phyloP scores from a whole-genome alignment of 345 rosid genomes.

The Theobroma cacao region DNA sequence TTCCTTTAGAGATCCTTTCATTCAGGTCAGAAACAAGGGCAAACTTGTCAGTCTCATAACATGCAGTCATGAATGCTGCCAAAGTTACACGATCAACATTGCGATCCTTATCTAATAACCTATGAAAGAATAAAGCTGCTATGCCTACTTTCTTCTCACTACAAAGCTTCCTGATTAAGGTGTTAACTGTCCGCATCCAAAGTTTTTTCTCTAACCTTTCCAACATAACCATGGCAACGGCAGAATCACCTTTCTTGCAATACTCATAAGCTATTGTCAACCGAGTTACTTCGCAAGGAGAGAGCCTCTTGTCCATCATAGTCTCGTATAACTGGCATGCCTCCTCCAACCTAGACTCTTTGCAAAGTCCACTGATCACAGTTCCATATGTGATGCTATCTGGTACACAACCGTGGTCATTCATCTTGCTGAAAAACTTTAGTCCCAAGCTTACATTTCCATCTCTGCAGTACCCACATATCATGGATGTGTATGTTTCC shows the following conservation, averaged over 20 bases:
- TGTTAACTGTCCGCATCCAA: constrained; percentile 74
- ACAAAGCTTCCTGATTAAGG: constrained; percentile 81
- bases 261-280: constrained; percentile 80
- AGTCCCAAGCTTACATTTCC: constrained; percentile 48
- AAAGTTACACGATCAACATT: constrained; percentile 56
- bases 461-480: constrained; percentile 66
- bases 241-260: constrained; percentile 76
- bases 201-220: constrained; percentile 72
- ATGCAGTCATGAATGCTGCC: constrained; percentile 74
- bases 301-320: constrained; percentile 71
- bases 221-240: constrained; percentile 70
- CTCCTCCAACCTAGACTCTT: constrained; percentile 66
- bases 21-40: constrained; percentile 71
- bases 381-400: constrained; percentile 82
- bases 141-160: constrained; percentile 80
- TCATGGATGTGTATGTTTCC: constrained; percentile 87
- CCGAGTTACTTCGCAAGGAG: constrained; percentile 81
- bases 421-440: constrained; percentile 60
- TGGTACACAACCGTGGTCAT: constrained; percentile 51
- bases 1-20: constrained; percentile 25
- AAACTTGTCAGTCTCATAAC: constrained; percentile 70
- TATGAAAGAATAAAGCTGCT: constrained; percentile 75
- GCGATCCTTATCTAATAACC: constrained; percentile 53
- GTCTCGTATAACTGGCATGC: constrained; percentile 63
- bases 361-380: constrained; percentile 81